phyloP scores from a whole-genome alignment of 495 filamentous ascomycete species.

The Hapsidospora chrysogenum region DNA sequence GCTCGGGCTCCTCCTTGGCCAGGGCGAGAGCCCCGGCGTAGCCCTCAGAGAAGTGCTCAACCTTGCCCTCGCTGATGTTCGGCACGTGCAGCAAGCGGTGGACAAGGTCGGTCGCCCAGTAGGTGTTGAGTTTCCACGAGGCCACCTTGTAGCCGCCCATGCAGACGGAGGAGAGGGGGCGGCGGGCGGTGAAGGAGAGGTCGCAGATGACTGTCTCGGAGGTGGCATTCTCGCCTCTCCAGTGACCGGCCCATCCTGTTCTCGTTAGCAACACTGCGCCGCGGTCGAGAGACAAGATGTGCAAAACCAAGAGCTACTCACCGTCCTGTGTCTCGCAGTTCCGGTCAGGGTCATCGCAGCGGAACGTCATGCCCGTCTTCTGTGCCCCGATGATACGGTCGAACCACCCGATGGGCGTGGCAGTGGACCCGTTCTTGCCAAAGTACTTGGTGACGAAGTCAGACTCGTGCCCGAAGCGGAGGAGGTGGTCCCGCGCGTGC shows the following conservation, averaged over 20 bases:
- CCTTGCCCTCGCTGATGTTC: slow-evolving; percentile 28
- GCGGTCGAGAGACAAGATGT: too few species aligned
- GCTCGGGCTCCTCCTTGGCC: slow-evolving; percentile 18
- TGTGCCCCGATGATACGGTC: slow-evolving; percentile 31
- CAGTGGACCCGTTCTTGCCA: slow-evolving; percentile 27
- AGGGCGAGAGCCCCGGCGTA: slow-evolving; percentile 31
- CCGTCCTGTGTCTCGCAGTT: too few species aligned
- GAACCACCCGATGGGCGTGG: slow-evolving; percentile 34
- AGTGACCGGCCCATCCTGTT: slow-evolving; percentile 40
- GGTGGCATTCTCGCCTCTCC: slow-evolving; percentile 38
- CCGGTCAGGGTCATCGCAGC: slow-evolving; percentile 40
- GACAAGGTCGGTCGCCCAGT: slow-evolving; percentile 38
- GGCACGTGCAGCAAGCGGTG: slow-evolving; percentile 41
- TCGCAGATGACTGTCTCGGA: slow-evolving; percentile 45
- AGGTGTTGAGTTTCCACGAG: slow-evolving; percentile 25
- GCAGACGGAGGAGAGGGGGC: slow-evolving; percentile 33
- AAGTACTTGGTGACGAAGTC: slow-evolving; percentile 41
- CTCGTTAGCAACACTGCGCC: too few species aligned
- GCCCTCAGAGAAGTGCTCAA: slow-evolving; percentile 39
- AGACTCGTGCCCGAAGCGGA: slow-evolving; percentile 31
- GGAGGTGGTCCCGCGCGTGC: slow-evolving; percentile 29
- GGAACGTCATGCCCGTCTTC: slow-evolving; percentile 28
- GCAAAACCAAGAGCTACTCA: too few species aligned
- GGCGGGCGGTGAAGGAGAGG: slow-evolving; percentile 31
- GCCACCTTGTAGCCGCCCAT: slow-evolving; percentile 35